A percentile compares a stretch with the other conserved stretches of the same genome.
phyloP scores from a whole-genome alignment of 345 rosid species.

The Bretschneidera sinensis region DNA sequence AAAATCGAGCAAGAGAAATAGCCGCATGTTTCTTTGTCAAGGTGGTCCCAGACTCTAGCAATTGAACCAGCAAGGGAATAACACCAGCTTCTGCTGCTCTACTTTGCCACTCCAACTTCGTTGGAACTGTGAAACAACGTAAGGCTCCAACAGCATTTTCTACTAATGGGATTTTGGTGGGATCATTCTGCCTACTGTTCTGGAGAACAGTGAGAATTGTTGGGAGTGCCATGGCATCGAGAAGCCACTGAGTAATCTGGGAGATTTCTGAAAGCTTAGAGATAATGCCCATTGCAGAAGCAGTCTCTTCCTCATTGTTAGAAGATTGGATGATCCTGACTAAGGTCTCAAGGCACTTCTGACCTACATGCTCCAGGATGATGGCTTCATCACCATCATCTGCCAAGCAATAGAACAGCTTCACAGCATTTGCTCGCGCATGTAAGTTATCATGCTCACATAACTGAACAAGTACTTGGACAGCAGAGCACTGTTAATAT shows the following conservation, averaged over 20 bases:
- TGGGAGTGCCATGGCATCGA: constrained; percentile 39
- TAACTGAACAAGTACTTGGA: constrained; percentile 48
- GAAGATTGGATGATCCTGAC: constrained; percentile 43
- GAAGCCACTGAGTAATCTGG: constrained; percentile 48
- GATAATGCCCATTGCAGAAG: constrained; percentile 49
- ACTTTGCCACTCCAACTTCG: constrained; percentile 46
- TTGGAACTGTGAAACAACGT: constrained; percentile 42
- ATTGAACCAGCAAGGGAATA: constrained; percentile 46
- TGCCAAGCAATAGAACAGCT: constrained; percentile 48
- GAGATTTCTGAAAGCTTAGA: constrained; percentile 50
- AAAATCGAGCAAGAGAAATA: constrained; percentile 42
- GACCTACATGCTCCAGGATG: constrained; percentile 42
- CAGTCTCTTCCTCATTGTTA: constrained; percentile 35
- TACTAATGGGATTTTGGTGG: constrained; percentile 24
- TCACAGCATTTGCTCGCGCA: constrained; percentile 59
- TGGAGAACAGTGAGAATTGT: constrained; percentile 20
- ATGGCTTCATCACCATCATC: constrained; percentile 43
- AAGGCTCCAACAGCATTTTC: constrained; percentile 57
- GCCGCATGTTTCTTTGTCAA: constrained; percentile 47
- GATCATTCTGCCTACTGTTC: constrained; percentile 27
- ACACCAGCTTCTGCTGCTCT: constrained; percentile 47
- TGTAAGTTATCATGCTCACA: constrained; percentile 34
- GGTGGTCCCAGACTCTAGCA: constrained; percentile 41
- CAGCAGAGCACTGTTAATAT: constrained; percentile 40
- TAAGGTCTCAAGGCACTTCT: constrained; percentile 40